Base-by-base conservation (phyloP, 2,329 filamentous ascomycete species). In the Neocucurbitaria cava region DNA sequence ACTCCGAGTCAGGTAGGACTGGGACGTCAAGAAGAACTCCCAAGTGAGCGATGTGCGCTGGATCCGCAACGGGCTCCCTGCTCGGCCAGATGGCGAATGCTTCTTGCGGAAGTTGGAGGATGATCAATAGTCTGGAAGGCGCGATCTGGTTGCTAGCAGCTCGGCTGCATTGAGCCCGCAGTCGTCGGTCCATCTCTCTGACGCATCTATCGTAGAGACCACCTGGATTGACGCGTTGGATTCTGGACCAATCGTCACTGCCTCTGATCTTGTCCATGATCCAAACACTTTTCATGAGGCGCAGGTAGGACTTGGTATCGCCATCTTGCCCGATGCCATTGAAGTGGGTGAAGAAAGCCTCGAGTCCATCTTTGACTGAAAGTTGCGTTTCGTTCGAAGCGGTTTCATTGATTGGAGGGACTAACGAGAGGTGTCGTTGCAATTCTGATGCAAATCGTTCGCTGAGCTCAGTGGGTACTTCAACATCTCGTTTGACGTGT, bases 241-340 rank as follows among this genome's bases (percentile, higher is more conserved):
- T 36, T 30, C 40, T 51, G 1, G 28, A 17, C 46, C 54, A 53
- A 11, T 52, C 46, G 17, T 49, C 26, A 21, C 58, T 58, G 24
- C 45, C 41, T 33, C 42, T n/a, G 17, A 61, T 46, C 6, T 30
- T 28, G 26, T 55, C 52, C 48, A 61, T 58, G 10, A 61, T 50
- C 58, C 54, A 61, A 1, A 61, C 49, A 26, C 47, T 47, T 24
- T 58, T 61, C 40, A 61, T 54, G 9, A 61, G 45, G 13, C 48
- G 40, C 5, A 58, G 36, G 45, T 61, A 61, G 10, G 50, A 44
- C 36, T 40, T 50, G 0, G 54, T 41, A 35, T 54, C 54, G 2
- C 38, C n/a, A 1, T 30, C 28, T 5, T 42, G 41, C 5, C 45
- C 36, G 17, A 52, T 24, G 10, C 23, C 30, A 18, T 53, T 54